phyloP scores from a whole-genome alignment of 1,139 yeast species.

The Blastobotrys buckinghamii region DNA sequence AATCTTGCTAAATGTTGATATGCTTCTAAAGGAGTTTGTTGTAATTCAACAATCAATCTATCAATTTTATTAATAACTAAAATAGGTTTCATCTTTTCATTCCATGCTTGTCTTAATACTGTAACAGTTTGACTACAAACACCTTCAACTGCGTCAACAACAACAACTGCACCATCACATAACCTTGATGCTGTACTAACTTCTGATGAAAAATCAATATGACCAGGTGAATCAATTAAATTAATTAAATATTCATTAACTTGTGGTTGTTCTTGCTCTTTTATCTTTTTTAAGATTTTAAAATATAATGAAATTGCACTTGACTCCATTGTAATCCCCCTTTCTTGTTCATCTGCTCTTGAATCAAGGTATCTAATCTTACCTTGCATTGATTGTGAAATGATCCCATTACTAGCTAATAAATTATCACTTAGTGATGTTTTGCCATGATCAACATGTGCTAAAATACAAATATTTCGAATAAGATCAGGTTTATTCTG shows the following conservation, averaged over 20 bases:
- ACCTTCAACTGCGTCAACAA: conserved; percentile 97
- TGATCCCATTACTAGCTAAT: conserved; percentile 92
- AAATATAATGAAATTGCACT: conserved; percentile 88
- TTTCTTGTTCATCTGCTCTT: conserved; percentile 87
- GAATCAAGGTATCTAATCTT: conserved; percentile 90
- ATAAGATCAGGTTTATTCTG: conserved; percentile 67
- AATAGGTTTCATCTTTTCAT: conserved; percentile 81
- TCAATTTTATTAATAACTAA: conserved; percentile 93
- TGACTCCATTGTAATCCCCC: conserved; percentile 98
- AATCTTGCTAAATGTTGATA: conserved; percentile 70
- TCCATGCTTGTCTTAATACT: conserved; percentile 93
- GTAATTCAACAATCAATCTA: conserved; percentile 74
- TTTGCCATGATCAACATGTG: conserved; percentile 98
- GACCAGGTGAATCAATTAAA: conserved; percentile 97
- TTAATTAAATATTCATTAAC: conserved; percentile 80
- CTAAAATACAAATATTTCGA: conserved; percentile 89
- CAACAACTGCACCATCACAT: conserved; percentile 93
- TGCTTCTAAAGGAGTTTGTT: conserved; percentile 79
- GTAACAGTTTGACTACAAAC: conserved; percentile 96
- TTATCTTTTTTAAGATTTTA: conserved; percentile 27
- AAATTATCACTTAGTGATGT: conserved; percentile 91
- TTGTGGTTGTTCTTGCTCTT: conserved; percentile 33
- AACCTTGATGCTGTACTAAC: conserved; percentile 92
- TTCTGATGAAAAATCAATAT: conserved; percentile 93
- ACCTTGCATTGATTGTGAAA: conserved; percentile 92